Evolutionary conservation across 1,139 yeast genomes (phyloP), one percentile per base, ranked within the genome.

Genomic region (Taphrina pruni): DNA sequence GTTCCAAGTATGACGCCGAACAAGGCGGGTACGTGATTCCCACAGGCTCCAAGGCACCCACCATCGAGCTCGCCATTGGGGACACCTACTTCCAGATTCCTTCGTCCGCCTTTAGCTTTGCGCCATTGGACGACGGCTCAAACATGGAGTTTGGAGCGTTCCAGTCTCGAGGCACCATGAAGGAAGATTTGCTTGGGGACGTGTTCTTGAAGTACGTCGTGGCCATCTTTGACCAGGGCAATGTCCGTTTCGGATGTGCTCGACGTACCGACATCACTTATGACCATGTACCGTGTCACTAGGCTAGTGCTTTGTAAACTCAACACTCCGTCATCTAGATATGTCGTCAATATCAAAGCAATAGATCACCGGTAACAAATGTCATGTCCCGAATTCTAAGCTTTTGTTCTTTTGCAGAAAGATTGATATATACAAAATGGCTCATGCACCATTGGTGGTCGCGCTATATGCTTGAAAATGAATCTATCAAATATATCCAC

Each of bases 11-110:
- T 20, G 39, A 35, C 12, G 12, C 39, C 7, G 60, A 39, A 8
- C 32, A 56, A n/a, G 60, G 60, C 11, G 60, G 46, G 8, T 56
- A 39, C 36, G 36, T 56, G 11, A 20, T 56, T 6, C 60, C 60
- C 11, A 14, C n/a, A 6, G 36, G 14, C 48, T 35, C 60, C 48
- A 56, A 26, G 14, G 48, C 35, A n/a, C 60, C 60, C n/a, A 39
- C 39, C 36, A 32, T 56, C 14, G 57, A 38, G 14, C 21, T 54
- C 26, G 57, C 57, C 36, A 54, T 54, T 35, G 57, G 57, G 11
- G 57, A 35, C 26, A n/a, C 7, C 9, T 56, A 39, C n/a, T 56
- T 56, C 60, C 36, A 41, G 7, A 14, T 56, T 21, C 45, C 45
- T 20, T 6, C 36, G 8, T 39, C 46, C 6, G 39, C 36, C 35